Percentiles rank a stretch among this genome's conserved stretches.
Evolutionary conservation across 768 basidiomycete species (phyloP).

Genomic region (Baorangia bicolor): DNA sequence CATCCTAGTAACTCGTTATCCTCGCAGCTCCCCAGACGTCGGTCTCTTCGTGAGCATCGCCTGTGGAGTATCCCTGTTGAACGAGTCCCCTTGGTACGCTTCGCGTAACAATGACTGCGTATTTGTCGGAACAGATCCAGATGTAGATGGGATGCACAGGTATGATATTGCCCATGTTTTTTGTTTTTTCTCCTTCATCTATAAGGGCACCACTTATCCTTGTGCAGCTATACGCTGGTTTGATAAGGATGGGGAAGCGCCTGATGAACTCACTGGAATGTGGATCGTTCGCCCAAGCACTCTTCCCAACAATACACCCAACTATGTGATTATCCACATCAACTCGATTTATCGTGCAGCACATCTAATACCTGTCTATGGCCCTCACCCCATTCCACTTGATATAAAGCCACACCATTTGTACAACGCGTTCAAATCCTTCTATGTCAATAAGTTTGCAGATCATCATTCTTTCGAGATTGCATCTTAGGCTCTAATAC

Average conservation of each 20-base stretch:
- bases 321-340: constrained; percentile 26
- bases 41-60: too few relatives aligned
- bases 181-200: constrained; percentile 27
- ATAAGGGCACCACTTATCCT: constrained; percentile 3
- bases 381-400: neutral
- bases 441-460: constrained; percentile 17
- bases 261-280: constrained; percentile 29
- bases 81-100: too few relatives aligned
- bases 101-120: constrained; percentile 31
- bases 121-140: constrained; percentile 15
- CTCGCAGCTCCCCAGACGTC: too few relatives aligned
- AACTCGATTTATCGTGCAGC: constrained; percentile 31
- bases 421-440: constrained; percentile 4
- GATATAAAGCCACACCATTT: constrained; percentile 4
- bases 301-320: neutral
- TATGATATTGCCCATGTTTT: constrained; percentile 16
- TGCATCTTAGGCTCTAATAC: too few relatives aligned
- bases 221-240: constrained; percentile 29
- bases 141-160: constrained; percentile 8
- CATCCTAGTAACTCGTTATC: too few relatives aligned
- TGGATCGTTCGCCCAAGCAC: constrained; percentile 25
- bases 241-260: constrained; percentile 10
- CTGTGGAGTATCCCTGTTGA: too few relatives aligned
- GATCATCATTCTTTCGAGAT: constrained; percentile 7
- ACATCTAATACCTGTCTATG: constrained; percentile 30